Conservation (phyloP, 345 rosid genomes). For the Camelina sativa region DNA sequence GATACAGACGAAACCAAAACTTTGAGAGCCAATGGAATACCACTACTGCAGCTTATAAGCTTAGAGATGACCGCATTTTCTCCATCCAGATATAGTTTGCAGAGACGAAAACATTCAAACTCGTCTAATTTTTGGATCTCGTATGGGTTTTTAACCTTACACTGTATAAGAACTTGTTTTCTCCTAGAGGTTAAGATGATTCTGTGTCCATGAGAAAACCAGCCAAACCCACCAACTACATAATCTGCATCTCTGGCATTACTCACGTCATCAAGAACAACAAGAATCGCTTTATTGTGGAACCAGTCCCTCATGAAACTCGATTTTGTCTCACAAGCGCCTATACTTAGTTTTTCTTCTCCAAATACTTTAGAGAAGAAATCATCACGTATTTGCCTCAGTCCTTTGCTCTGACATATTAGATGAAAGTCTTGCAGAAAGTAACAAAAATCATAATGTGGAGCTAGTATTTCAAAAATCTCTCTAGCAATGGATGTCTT, state of each 20-base stretch:
- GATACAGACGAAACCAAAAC: slow-evolving; percentile 5
- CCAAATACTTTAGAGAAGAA: slow-evolving; percentile 31
- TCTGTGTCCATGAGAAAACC: slow-evolving; percentile 41
- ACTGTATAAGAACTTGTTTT: slow-evolving; percentile 41
- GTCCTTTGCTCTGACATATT: slow-evolving; percentile 6
- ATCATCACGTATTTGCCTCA: slow-evolving; percentile 30
- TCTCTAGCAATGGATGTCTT: slow-evolving; percentile 41
- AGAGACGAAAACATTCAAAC: slow-evolving; percentile 25
- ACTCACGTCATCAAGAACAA: slow-evolving; percentile 39
- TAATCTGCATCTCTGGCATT: slow-evolving; percentile 36
- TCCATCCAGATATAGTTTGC: not conserved
- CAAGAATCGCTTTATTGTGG: not conserved
- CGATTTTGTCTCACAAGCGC: not conserved
- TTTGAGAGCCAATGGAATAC: slow-evolving; percentile 34
- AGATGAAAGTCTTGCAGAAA: slow-evolving; percentile 31
- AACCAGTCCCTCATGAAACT: slow-evolving; percentile 36
- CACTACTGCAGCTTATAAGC: slow-evolving; percentile 23
- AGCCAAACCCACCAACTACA: slow-evolving; percentile 41
- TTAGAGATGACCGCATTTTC: not conserved
- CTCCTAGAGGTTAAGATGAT: slow-evolving; percentile 36
- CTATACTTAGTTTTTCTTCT: slow-evolving; percentile 35
- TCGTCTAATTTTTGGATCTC: not conserved
- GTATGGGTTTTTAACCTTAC: slow-evolving; percentile 21
- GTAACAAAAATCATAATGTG: slow-evolving; percentile 20
- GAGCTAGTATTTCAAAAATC: slow-evolving; percentile 4